phyloP scores from a whole-genome alignment of 345 rosid genomes.

The Lepidium africanum region DNA sequence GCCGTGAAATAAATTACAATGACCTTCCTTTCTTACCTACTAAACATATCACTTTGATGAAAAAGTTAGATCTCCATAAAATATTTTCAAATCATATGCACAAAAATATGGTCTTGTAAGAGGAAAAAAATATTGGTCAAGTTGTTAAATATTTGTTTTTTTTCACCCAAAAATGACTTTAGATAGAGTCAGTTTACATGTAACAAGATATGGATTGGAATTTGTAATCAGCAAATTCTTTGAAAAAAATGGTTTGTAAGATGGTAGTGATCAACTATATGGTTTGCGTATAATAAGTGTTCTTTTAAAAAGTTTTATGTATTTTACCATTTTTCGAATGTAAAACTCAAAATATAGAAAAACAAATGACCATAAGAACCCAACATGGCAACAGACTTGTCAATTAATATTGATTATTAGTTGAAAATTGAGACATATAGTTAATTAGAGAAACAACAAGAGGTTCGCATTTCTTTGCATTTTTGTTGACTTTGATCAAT shows the following conservation, averaged over 20 bases:
- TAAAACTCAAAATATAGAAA: neutral
- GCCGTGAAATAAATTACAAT: neutral
- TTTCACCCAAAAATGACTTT: no score
- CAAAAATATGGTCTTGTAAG: neutral
- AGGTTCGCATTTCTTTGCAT: conserved; percentile 10
- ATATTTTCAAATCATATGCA: neutral
- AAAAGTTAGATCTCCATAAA: neutral
- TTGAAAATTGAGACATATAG: neutral
- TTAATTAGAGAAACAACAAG: neutral
- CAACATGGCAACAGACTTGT: conserved; percentile 3
- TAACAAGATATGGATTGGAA: no score
- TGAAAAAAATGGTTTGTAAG: no score
- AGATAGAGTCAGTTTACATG: no score
- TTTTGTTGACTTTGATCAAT: conserved; percentile 22
- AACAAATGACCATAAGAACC: neutral
- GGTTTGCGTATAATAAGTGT: no score
- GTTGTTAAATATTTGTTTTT: no score
- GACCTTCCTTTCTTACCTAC: neutral
- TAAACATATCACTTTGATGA: neutral
- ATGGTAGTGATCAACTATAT: no score
- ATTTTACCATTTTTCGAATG: neutral
- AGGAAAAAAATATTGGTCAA: neutral
- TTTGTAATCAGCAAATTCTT: no score
- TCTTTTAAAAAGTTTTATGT: neutral
- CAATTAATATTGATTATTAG: neutral